A percentile compares a stretch with the other conserved stretches of the same genome.
Evolutionary conservation across 2,329 filamentous ascomycete species (phyloP).

Genomic region (Ascochyta fabae): DNA sequence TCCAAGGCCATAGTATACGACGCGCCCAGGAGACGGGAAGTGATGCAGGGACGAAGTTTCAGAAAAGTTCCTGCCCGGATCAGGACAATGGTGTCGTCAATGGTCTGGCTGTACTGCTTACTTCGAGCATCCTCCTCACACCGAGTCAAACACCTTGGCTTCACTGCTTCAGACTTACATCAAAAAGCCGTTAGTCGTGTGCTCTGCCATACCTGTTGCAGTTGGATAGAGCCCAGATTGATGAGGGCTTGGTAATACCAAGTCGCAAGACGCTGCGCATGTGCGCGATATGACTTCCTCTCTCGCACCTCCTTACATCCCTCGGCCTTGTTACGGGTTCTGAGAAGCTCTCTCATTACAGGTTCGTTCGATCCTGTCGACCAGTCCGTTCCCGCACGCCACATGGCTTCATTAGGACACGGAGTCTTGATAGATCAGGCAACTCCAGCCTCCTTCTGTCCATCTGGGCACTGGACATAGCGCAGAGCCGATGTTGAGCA

Average conservation of each 20-base stretch:
- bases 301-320: too few species aligned
- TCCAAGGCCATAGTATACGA: not conserved
- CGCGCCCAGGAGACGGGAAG: slow-evolving; percentile 1
- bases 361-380: too few species aligned
- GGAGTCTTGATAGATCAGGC: too few species aligned
- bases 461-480: too few species aligned
- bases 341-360: too few species aligned
- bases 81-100: not conserved
- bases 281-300: not conserved
- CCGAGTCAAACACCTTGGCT: not conserved
- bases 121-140: not conserved
- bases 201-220: not conserved
- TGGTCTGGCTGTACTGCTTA: not conserved
- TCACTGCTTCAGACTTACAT: not conserved
- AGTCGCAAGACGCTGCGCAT: not conserved
- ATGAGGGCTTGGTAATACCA: not conserved
- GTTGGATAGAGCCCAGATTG: not conserved
- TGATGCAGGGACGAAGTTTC: not conserved
- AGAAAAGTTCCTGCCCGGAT: not conserved
- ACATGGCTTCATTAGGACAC: too few species aligned
- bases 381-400: too few species aligned
- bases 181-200: not conserved
- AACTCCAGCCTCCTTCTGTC: too few species aligned
- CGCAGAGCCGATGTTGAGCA: too few species aligned
- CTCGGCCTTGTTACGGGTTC: too few species aligned